phyloP scores from a whole-genome alignment of 805 yeast genomes.

The Saitoella complicata region DNA sequence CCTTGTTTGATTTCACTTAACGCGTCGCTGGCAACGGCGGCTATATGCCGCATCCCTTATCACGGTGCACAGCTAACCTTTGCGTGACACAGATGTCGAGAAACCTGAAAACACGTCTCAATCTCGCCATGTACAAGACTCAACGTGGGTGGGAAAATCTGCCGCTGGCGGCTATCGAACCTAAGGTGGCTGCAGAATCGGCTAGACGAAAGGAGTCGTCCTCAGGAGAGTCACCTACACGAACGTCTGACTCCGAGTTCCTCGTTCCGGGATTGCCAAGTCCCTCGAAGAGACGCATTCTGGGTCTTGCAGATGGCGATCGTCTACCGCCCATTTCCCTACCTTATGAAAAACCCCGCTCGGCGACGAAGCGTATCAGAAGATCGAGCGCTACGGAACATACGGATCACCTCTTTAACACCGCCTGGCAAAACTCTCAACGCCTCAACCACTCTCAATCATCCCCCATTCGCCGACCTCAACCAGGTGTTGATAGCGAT shows the following conservation, averaged over 20 bases:
- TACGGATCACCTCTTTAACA: background rate
- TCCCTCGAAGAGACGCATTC: background rate
- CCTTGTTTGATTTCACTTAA: background rate
- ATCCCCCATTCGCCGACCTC: background rate
- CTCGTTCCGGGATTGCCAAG: background rate
- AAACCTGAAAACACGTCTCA: constrained; percentile 26
- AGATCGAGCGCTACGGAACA: no score
- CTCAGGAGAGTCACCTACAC: background rate
- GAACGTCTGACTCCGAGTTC: background rate
- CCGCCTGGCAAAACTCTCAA: constrained; percentile 1
- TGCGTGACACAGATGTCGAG: constrained; percentile 19
- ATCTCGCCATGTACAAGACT: constrained; percentile 27
- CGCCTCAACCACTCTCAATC: background rate
- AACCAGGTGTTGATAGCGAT: no score
- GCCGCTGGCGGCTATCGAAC: constrained; percentile 23
- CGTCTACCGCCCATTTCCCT: no score
- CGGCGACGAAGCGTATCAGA: no score
- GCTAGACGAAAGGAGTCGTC: background rate
- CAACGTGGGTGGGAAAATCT: constrained; percentile 25
- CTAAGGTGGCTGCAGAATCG: constrained; percentile 14
- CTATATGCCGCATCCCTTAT: background rate
- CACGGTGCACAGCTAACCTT: background rate
- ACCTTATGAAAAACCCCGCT: no score
- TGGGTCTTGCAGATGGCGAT: background rate
- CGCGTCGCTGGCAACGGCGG: background rate